Evolutionary conservation across 306 rosid species (phyloP).

Genomic region (Alnus rubra): DNA sequence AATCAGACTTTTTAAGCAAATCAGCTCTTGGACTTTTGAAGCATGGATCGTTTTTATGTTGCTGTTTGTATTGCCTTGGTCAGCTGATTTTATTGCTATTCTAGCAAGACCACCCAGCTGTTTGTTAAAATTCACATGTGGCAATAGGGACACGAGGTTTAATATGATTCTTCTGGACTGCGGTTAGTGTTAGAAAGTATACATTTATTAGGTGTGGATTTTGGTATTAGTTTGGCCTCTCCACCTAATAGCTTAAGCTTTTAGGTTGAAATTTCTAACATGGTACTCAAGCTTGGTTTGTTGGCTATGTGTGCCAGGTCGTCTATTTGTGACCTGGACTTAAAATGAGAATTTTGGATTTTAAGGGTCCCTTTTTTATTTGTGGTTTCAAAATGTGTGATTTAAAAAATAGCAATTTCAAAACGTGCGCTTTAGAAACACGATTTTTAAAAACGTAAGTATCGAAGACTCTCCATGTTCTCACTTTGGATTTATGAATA

Average conservation of each 20-base stretch:
- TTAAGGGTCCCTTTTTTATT: not conserved
- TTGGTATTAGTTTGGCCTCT: not conserved
- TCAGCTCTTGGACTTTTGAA: not conserved
- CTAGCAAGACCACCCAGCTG: not conserved
- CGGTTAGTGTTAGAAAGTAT: not conserved
- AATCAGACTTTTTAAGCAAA: conserved; percentile 1
- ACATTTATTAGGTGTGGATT: not conserved
- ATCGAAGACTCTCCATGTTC: not conserved
- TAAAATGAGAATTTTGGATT: not conserved
- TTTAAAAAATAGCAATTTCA: too few species aligned
- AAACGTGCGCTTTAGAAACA: too few species aligned
- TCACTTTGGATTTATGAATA: too few species aligned
- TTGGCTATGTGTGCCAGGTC: too few species aligned
- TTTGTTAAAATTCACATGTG: too few species aligned
- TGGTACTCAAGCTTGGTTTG: not conserved
- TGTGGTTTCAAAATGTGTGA: too few species aligned
- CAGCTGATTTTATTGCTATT: not conserved
- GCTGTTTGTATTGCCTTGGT: not conserved
- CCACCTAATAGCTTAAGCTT: not conserved
- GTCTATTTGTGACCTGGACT: too few species aligned
- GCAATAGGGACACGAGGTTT: not conserved
- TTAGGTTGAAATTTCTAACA: not conserved
- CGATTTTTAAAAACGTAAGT: too few species aligned
- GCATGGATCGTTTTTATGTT: not conserved
- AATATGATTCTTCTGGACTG: not conserved